Base-by-base conservation (phyloP, 805 yeast species). In the Starmerella lactis-condensi region DNA sequence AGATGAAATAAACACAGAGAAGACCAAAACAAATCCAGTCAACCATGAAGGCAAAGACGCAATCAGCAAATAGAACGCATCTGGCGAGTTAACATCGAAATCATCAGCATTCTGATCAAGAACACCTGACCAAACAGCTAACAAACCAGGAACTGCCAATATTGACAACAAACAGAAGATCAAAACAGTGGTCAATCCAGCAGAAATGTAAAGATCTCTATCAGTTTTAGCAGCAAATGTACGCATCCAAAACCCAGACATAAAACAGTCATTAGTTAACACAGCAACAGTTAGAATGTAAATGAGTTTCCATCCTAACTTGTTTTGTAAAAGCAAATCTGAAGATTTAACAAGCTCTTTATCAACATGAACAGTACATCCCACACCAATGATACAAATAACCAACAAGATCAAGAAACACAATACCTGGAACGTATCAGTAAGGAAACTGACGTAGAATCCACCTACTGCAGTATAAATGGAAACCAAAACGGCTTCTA, bases 221-320 rank as follows among this genome's bases (percentile, higher is more conserved):
- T 81, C 69, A 6, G 78, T 58, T 38, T 67, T 67, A 6, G 92
- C 72, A 6, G 95, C 92, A 59, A 82, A 82, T 1, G 95, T 77
- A 49, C 95, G 62, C 39, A 82, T 58, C 95, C 95, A 83, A 50
- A 82, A 82, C 1, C 93, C 93, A 20, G 91, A 67, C 61, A 82
- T 56, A 53, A 82, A 82, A 50, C 82, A 69, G 49, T 79, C 93
- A 47, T 83, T 83, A 20, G 93, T 76, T 34, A 79, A 64, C 46
- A 83, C 75, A 21, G 94, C 93, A 20, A 83, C 73, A 6, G 74
- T 66, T 40, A 82, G 60, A 40, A 83, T 81, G 50, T 79, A 82
- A 22, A 82, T 51, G 40, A 82, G 63, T 60, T 81, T 85, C 89
- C 93, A 81, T 13, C 93, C 92, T 24, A 81, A 59, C 40, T 66